Evolutionary conservation across 176 grass and related monocot genomes (phyloP).

Genomic region (Calamus simplicifolius): DNA sequence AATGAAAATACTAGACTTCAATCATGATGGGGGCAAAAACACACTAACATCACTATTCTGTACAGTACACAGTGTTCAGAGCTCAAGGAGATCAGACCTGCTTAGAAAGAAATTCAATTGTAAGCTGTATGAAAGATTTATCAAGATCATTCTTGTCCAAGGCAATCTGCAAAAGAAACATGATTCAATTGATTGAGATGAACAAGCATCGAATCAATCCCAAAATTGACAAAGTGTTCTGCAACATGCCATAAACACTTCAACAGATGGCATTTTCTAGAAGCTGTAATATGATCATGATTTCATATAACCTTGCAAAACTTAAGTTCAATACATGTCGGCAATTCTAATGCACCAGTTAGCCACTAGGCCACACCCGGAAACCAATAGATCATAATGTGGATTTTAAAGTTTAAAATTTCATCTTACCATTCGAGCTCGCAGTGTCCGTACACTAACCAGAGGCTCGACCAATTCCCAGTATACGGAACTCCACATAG

Average conservation of each 20-base stretch:
- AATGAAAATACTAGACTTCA: no score
- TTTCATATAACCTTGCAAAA: no score
- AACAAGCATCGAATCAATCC: no score
- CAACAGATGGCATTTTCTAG: no score
- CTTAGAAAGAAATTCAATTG: slow-evolving; percentile 72
- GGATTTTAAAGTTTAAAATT: neutral
- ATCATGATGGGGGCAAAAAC: no score
- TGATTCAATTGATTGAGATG: neutral
- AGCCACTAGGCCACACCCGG: no score
- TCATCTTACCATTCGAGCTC: slow-evolving; percentile 78
- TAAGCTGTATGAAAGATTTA: slow-evolving; percentile 86
- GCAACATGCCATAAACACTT: no score
- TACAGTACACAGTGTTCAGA: neutral
- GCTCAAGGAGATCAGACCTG: slow-evolving; percentile 44
- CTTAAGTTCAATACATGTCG: no score
- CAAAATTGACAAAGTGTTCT: no score
- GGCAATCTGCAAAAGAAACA: slow-evolving; percentile 57
- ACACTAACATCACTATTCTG: neutral
- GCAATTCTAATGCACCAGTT: no score
- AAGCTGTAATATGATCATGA: no score
- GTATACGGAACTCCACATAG: slow-evolving; percentile 65
- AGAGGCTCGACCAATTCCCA: slow-evolving; percentile 78
- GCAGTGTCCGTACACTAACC: slow-evolving; percentile 70
- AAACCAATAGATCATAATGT: no score
- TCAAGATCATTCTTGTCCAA: slow-evolving; percentile 82